phyloP scores from a whole-genome alignment of 257 asterid genomes.

The Jasminum sambac region DNA sequence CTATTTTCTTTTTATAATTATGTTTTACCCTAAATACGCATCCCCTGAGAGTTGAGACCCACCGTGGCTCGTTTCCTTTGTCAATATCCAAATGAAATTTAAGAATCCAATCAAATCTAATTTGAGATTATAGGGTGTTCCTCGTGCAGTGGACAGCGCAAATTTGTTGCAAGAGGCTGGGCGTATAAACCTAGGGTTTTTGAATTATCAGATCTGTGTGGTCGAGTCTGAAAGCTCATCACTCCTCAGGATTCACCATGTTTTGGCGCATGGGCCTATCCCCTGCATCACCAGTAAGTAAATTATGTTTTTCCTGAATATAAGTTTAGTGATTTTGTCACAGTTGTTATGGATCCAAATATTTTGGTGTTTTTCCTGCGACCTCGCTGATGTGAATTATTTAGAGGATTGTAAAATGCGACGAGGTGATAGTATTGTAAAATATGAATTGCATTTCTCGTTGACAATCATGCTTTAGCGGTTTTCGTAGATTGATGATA shows the following conservation, averaged over 20 bases:
- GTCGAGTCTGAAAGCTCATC: constrained; percentile 23
- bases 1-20: not conserved
- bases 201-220: constrained; percentile 48
- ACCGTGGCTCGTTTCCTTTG: constrained; percentile 10
- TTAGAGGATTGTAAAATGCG: constrained; percentile 21
- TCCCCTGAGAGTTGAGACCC: not conserved
- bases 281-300: constrained; percentile 78
- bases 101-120: constrained; percentile 27
- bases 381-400: constrained; percentile 27
- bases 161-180: constrained; percentile 32
- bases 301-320: constrained; percentile 1
- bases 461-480: constrained; percentile 26
- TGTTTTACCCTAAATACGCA: constrained; percentile 12
- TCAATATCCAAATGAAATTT: constrained; percentile 19
- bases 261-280: constrained; percentile 90
- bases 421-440: constrained; percentile 13
- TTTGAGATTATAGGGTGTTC: constrained; percentile 25
- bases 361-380: constrained; percentile 20
- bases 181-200: constrained; percentile 41
- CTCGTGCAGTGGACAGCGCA: constrained; percentile 1
- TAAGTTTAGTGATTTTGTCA: not conserved
- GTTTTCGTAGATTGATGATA: not conserved
- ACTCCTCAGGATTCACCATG: constrained; percentile 45
- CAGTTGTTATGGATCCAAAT: constrained; percentile 29
- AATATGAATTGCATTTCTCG: constrained; percentile 2